Evolutionary conservation across 495 filamentous ascomycete species (phyloP), one percentile per base, ranked within the genome.

Genomic region (Aspergillus coremiiformis): DNA sequence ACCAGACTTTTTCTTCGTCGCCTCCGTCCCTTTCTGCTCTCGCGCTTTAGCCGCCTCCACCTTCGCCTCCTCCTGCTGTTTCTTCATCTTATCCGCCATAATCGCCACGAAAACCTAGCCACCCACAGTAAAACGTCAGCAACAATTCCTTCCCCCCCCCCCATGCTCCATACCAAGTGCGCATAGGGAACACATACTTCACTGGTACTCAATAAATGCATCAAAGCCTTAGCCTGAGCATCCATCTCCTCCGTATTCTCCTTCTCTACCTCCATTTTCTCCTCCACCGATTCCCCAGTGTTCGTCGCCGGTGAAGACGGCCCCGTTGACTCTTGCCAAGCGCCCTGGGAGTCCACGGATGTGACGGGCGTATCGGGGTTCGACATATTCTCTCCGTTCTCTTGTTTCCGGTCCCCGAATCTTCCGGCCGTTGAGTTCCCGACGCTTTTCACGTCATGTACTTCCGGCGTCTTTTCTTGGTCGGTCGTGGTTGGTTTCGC

Each of bases 21-120:
- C 53, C 14, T 23, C 37, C 24, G 10, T n/a, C 0, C 4, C 23
- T 21, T 59, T 64, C 51, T 58, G 67, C 47, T 66, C 71, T 37
- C 69, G 63, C 23, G 63, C 68, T 54, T 74, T 75, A 29, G 73
- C 67, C 2, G 77, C 72, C 46, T 72, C 69, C 11, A 69, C 64
- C 12, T 65, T 72, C 33, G 78, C 78, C 21, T 78, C 74, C 29
- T 82, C 79, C 59, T 83, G 77, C 49, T 82, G 79, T 42, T 80
- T 75, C 51, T 80, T 77, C 76, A 83, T 83, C 52, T 83, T 82
- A 27, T 78, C 70, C 17, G 81, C 71, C 79, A 83, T 82, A 47
- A 83, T 82, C 1, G 73, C 53, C 47, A 74, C 71, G 47, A 74
- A 76, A 1, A 74, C 68, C 72, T 76, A 53, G 23, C 15, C 48